Conservation (phyloP, 805 yeast species). For the Wickerhamomyces mucosus region DNA sequence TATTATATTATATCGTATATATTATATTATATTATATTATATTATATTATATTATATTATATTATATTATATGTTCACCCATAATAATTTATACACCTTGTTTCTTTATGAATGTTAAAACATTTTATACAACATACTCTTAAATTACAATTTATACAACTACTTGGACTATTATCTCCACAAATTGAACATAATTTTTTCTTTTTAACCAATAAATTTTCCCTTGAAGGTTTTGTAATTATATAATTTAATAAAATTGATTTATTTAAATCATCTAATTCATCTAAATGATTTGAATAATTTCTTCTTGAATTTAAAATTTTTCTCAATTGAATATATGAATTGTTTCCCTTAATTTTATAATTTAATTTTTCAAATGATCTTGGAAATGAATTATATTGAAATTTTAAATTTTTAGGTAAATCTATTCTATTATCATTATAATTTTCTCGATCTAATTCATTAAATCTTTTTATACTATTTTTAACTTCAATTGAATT, state of each 20-base stretch:
- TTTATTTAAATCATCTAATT: conserved; percentile 27
- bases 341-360: conserved; percentile 13
- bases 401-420: conserved; percentile 22
- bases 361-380: conserved; percentile 5
- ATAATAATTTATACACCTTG: conserved; percentile 29
- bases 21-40: no score
- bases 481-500: conserved; percentile 24
- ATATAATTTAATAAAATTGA: conserved; percentile 18
- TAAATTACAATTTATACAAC: conserved; percentile 32
- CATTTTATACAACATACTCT: conserved; percentile 35
- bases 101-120: conserved; percentile 30
- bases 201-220: conserved; percentile 22
- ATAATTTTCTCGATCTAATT: conserved; percentile 34
- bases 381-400: conserved; percentile 14
- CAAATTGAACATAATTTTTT: conserved; percentile 37
- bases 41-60: no score
- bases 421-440: conserved; percentile 31
- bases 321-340: conserved; percentile 25
- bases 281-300: conserved; percentile 32
- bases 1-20: neutral
- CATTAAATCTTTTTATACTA: conserved; percentile 29
- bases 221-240: neutral
- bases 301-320: conserved; percentile 31
- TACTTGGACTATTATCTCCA: conserved; percentile 32
- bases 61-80: no score